Base-by-base conservation (phyloP, 352 stramenopile species). In the Discostella stelligera region DNA sequence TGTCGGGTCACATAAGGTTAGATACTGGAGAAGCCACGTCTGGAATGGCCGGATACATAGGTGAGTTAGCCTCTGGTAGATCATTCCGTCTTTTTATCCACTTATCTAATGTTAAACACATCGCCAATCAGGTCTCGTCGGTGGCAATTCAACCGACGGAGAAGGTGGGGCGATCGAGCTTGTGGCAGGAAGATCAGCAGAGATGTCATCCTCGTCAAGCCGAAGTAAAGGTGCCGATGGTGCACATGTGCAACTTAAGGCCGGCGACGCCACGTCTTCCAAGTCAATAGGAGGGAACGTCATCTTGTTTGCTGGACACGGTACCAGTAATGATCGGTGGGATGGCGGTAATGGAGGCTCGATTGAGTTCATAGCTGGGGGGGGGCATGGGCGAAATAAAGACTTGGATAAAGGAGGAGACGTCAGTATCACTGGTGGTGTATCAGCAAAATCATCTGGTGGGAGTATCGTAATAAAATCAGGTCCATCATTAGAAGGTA, bases 321-420 rank as follows among this genome's bases (percentile, higher is more conserved):
- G 72, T 3, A 74, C 41, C 46, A 72, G 16, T 52, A 41, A 66
- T 32, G 41, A 74, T 46, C 14, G 7, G 9, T 59, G 30, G 9
- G 63, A 71, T 59, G 75, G 75, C n/a, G 75, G 75, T 7, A 69
- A 69, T 41, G 13, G 80, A 91, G 20, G 91, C 25, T 30, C 27
- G 94, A 50, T 92, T 75, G 44, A 91, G 83, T 44, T 92, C 80
- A 56, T 60, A 54, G 71, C 61, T 62, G 78, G 78, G 13, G 21
- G 16, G 39, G 75, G 61, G 13, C 37, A 60, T 49, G 75, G 75
- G n/a, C n/a, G 48, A 4, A 82, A 82, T 52, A 65, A 66, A 14
- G 3, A 66, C 23, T 74, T 32, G 27, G 74, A 83, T 50, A 63
- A 3, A 10, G 82, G 82, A 21, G 82, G 82, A 46, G 74, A 81